Percentiles rank a stretch among this genome's conserved stretches.
Conservation (phyloP, 805 yeast species). For the Ogataea polymorpha region DNA sequence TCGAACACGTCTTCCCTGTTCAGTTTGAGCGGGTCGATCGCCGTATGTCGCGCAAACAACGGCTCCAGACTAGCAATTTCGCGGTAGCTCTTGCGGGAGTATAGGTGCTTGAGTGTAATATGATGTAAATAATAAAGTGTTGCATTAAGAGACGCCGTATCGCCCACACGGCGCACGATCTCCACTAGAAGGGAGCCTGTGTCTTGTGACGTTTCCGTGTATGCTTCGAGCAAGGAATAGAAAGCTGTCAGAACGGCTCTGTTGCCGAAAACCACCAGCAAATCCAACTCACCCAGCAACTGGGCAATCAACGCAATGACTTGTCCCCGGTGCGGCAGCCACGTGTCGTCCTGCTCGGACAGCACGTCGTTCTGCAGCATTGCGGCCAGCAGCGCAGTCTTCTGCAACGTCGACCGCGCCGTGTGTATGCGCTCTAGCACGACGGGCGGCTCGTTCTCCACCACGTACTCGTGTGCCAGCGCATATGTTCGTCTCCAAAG, state of each 20-base stretch:
- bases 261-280: not conserved
- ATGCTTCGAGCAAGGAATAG: conserved; percentile 8
- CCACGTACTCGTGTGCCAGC: conserved; percentile 4
- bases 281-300: not conserved
- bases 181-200: not conserved
- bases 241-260: conserved; percentile 5
- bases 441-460: not conserved
- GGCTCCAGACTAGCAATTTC: not conserved
- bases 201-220: not conserved
- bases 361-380: not conserved
- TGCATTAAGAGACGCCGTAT: not conserved
- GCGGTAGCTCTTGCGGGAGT: not conserved
- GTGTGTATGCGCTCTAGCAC: not conserved
- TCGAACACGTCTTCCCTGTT: conserved; percentile 10
- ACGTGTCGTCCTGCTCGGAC: not conserved
- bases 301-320: not conserved
- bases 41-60: not conserved
- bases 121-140: conserved; percentile 6
- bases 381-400: conserved; percentile 1
- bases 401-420: not conserved
- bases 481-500: conserved; percentile 1
- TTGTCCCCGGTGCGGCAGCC: not conserved
- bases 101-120: conserved; percentile 7
- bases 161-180: not conserved
- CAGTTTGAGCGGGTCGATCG: conserved; percentile 16